Base-by-base conservation (phyloP, 2,329 filamentous ascomycete species). In the Pseudopithomyces chartarum region DNA sequence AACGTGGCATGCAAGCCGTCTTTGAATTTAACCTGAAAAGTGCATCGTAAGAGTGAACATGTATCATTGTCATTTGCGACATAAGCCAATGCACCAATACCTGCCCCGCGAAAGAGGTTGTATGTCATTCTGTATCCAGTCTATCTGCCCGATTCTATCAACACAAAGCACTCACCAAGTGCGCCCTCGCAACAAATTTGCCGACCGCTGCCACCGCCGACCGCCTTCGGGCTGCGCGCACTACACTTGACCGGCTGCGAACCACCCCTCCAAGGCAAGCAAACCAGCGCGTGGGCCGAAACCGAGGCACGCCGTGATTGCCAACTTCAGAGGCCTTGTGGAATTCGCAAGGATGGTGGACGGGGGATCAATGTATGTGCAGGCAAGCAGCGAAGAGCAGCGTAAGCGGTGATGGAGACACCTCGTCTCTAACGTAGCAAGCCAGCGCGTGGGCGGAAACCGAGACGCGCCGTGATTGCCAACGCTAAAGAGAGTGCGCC, bases 261-360 rank as follows among this genome's bases (percentile, higher is more conserved):
- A 54, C 22, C 57, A 56, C 61, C 64, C 59, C 61, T 38, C 47
- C 36, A 38, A 50, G 29, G 49, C 55, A 45, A 50, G 45, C 34
- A 40, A 38, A 48, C 59, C 57, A 56, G 46, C 56, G 56, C 46
- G 51, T 60, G 54, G 40, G 60, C 57, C 47, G 33, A 56, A 52
- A 40, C 52, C 49, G 53, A 48, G 39, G 22, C 36, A 32, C 42
- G 47, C 52, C 52, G 46, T 52, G 52, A 49, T 23, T 46, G 23
- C 51, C 13, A 15, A 32, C 43, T 52, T 51, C 55, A 56, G 57
- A 59, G 34, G 62, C 54, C 60, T 61, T 51, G 53, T 52, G 53
- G 57, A 45, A 17, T 56, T 62, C 58, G 54, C 60, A 62, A 62
- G 60, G 60, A 63, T 61, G 56, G 58, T 52, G 51, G 32, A 54